Evolutionary conservation across 345 rosid species (phyloP).

Genomic region (Eucalyptus leucophloia): DNA sequence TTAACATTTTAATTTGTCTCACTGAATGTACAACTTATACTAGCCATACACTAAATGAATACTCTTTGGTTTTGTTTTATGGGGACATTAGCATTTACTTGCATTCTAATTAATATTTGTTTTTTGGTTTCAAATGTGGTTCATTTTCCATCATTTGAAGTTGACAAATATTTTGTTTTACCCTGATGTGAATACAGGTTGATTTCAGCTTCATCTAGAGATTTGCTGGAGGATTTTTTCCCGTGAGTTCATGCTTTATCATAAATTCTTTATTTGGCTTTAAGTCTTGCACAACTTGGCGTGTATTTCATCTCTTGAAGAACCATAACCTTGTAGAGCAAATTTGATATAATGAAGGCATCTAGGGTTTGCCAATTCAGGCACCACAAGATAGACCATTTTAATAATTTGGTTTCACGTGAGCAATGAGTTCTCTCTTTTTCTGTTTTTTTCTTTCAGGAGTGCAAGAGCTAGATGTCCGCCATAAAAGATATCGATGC

Average conservation of each 20-base stretch:
- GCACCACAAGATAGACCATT: not conserved
- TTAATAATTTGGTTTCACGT: not conserved
- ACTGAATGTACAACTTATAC: not conserved
- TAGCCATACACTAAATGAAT: not conserved
- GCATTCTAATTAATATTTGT: not conserved
- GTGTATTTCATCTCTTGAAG: not conserved
- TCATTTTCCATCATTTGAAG: not conserved
- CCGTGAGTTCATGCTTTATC: conserved; percentile 42
- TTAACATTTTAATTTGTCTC: not conserved
- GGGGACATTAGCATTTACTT: not conserved
- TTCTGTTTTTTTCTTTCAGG: not conserved
- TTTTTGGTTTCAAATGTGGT: not conserved
- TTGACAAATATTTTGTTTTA: not conserved
- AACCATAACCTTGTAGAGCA: not conserved
- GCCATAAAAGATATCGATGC: not conserved
- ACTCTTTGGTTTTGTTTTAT: not conserved
- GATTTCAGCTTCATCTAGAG: conserved; percentile 81
- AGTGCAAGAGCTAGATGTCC: not conserved
- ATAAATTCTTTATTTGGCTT: not conserved
- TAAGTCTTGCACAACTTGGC: not conserved
- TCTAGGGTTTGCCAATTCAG: not conserved
- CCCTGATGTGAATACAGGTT: conserved; percentile 29
- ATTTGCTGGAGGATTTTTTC: conserved; percentile 58
- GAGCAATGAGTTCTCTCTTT: not conserved
- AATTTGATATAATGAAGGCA: not conserved